Conservation (phyloP, 805 yeast species). For the Sporopachydermia lactativora region DNA sequence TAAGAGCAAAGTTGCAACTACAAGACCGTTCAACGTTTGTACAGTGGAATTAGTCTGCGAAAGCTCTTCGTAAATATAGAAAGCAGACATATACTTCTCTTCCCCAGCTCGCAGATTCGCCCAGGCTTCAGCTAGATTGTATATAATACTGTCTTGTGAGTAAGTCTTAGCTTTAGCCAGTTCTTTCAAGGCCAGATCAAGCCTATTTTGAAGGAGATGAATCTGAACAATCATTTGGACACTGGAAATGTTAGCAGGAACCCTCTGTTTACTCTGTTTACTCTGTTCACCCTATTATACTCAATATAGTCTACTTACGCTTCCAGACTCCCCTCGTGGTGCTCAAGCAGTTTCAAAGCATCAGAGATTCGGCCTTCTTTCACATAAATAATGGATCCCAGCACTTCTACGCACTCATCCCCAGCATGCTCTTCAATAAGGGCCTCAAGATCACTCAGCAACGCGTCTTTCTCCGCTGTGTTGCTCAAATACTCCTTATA, state of each 20-base stretch:
- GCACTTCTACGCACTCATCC: slow-evolving; percentile 20
- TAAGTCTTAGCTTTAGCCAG: slow-evolving; percentile 30
- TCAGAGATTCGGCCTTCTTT: slow-evolving; percentile 26
- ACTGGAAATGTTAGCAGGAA: no score
- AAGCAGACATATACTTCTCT: slow-evolving; percentile 24
- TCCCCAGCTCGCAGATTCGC: slow-evolving; percentile 29
- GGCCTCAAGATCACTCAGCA: slow-evolving; percentile 10
- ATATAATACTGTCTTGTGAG: slow-evolving; percentile 60
- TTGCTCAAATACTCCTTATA: slow-evolving; percentile 15
- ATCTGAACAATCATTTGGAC: slow-evolving; percentile 23
- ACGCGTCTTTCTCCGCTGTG: slow-evolving; percentile 5
- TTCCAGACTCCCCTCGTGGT: slow-evolving; percentile 24
- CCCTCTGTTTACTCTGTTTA: slow-evolving; percentile 10
- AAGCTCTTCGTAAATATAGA: slow-evolving; percentile 53
- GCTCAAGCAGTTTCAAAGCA: slow-evolving; percentile 25
- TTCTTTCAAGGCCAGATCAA: slow-evolving; percentile 32
- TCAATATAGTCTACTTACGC: not conserved
- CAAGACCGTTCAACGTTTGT: slow-evolving; percentile 45
- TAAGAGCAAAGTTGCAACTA: slow-evolving; percentile 66
- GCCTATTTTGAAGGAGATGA: slow-evolving; percentile 25
- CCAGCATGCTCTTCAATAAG: slow-evolving; percentile 12
- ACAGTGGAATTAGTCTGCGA: slow-evolving; percentile 39
- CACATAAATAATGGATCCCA: slow-evolving; percentile 29
- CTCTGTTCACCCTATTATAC: not conserved
- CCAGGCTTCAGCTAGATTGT: slow-evolving; percentile 74